Percentiles rank a stretch among this genome's conserved stretches.
Conservation (phyloP, 2,329 filamentous ascomycete species). For the Dactylonectria estremocensis region DNA sequence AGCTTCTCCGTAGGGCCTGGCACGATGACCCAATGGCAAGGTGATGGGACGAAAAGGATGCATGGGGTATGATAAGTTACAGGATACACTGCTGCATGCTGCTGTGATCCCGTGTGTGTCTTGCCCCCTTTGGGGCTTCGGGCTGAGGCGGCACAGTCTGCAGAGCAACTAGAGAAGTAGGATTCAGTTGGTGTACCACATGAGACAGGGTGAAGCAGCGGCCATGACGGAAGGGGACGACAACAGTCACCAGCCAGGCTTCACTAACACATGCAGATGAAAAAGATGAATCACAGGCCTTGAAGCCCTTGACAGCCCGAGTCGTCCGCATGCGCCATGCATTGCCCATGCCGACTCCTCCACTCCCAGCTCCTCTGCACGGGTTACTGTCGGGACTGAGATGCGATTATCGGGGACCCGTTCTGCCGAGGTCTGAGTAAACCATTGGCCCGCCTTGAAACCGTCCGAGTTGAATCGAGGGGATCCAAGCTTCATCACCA, state of each 20-base stretch:
- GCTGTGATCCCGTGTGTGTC: not conserved
- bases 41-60: not conserved
- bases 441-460: conserved; percentile 26
- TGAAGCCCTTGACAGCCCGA: not conserved
- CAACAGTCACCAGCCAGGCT: not conserved
- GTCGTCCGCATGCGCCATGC: conserved; percentile 7
- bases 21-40: not conserved
- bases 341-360: not conserved
- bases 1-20: conserved; percentile 16
- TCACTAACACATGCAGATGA: conserved; percentile 6
- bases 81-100: not conserved
- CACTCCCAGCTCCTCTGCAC: not conserved
- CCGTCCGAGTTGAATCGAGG: conserved; percentile 10
- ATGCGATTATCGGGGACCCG: conserved; percentile 40
- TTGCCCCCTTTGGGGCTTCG: not conserved
- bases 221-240: not conserved
- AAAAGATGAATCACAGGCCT: conserved; percentile 8
- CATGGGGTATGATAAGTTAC: not conserved
- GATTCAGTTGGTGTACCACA: conserved; percentile 6
- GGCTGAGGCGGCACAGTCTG: not conserved
- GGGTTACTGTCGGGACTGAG: conserved; percentile 31
- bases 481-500: conserved; percentile 21
- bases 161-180: conserved; percentile 6
- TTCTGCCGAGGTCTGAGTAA: conserved; percentile 31
- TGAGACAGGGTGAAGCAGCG: conserved; percentile 17